Evolutionary conservation across 768 basidiomycete species (phyloP).

Genomic region (Boletus insuetus): DNA sequence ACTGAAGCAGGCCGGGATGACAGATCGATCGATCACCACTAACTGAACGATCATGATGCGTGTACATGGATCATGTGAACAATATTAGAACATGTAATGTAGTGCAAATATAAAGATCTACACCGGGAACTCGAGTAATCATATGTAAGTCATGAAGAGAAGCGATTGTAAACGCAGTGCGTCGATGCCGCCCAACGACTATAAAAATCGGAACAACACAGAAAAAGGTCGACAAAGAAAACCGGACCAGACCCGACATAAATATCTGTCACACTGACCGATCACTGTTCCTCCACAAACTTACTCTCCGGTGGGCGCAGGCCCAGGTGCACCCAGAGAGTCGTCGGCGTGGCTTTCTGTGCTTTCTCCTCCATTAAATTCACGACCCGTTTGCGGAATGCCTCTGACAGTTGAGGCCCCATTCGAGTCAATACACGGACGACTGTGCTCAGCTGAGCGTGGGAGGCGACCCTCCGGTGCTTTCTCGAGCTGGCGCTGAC

Average conservation of each 20-base stretch:
- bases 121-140: background rate
- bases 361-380: constrained; percentile 5
- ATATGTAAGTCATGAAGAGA: background rate
- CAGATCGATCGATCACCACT: no score
- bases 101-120: background rate
- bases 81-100: background rate
- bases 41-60: no score
- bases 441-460: constrained; percentile 16
- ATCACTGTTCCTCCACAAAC: constrained; percentile 25
- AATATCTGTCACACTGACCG: background rate
- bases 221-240: background rate
- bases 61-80: no score
- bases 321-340: constrained; percentile 24
- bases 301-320: constrained; percentile 34
- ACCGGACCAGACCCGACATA: background rate
- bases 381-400: constrained; percentile 8
- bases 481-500: constrained; percentile 68
- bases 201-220: background rate
- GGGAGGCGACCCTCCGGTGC: constrained; percentile 58
- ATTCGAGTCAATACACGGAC: constrained; percentile 6
- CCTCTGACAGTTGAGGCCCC: constrained; percentile 9
- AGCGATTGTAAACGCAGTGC: no score
- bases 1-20: no score
- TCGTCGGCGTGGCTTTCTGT: constrained; percentile 1
- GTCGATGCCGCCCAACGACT: background rate